Conservation (phyloP, 331 rosid species). For the Rosa hybrid region DNA sequence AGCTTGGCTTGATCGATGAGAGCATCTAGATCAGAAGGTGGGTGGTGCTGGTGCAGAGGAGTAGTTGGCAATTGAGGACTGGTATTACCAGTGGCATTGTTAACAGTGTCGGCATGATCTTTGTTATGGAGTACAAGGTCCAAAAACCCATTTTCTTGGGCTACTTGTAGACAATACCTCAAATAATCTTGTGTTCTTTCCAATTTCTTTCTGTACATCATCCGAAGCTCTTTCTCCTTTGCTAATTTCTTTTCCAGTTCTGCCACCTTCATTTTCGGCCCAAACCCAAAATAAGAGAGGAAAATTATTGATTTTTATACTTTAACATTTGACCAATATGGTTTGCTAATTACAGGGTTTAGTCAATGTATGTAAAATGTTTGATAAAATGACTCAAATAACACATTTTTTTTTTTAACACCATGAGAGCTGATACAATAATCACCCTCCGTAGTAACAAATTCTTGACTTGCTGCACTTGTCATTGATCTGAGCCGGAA, state of each 20-base stretch:
- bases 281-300: background rate
- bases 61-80: constrained; percentile 32
- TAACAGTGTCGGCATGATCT: constrained; percentile 9
- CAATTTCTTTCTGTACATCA: constrained; percentile 52
- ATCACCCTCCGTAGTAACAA: too few species aligned
- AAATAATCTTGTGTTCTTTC: constrained; percentile 81
- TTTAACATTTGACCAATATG: background rate
- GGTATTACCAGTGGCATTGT: background rate
- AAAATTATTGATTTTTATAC: too few species aligned
- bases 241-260: constrained; percentile 58
- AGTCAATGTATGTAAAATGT: background rate
- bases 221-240: constrained; percentile 47
- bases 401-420: too few species aligned
- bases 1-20: constrained; percentile 52
- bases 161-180: constrained; percentile 63
- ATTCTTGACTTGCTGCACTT: too few species aligned
- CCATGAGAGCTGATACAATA: too few species aligned
- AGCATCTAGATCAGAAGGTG: constrained; percentile 41
- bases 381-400: background rate
- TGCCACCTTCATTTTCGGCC: constrained; percentile 36
- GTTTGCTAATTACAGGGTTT: background rate
- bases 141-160: constrained; percentile 76
- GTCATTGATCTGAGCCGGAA: too few species aligned
- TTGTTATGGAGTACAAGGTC: constrained; percentile 48
- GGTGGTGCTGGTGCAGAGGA: constrained; percentile 21